Percentiles rank a stretch among this genome's conserved stretches.
Conservation (phyloP, 805 yeast genomes). For the Metschnikowia lochheadii region DNA sequence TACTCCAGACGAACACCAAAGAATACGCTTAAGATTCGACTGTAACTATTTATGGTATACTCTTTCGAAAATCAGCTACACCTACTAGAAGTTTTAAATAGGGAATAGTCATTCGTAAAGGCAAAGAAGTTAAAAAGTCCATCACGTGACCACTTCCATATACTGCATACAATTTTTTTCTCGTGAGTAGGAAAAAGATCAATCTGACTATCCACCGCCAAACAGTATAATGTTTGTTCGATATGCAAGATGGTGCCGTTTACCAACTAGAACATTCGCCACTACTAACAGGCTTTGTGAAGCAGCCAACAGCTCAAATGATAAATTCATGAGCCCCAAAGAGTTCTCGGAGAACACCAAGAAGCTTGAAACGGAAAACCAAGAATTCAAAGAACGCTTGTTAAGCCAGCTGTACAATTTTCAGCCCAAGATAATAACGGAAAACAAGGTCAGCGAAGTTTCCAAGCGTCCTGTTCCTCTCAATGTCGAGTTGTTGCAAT, state of each 20-base stretch:
- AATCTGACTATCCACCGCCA: background rate
- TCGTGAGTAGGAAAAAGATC: conserved; percentile 3
- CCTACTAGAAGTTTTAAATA: no score
- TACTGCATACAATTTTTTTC: conserved; percentile 2
- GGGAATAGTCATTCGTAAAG: background rate
- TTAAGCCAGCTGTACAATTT: conserved; percentile 25
- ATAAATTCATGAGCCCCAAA: conserved; percentile 26
- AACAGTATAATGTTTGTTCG: conserved; percentile 7
- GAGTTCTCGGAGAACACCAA: conserved; percentile 29
- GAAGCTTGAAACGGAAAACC: conserved; percentile 23
- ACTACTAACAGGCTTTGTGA: conserved; percentile 2
- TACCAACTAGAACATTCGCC: conserved; percentile 7
- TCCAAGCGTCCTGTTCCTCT: conserved; percentile 67
- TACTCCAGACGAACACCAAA: background rate
- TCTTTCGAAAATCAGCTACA: no score
- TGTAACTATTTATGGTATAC: background rate
- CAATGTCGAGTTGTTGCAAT: conserved; percentile 75
- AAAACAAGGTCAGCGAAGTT: conserved; percentile 18
- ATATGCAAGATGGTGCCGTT: conserved; percentile 4
- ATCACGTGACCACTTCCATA: background rate
- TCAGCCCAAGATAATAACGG: conserved; percentile 27
- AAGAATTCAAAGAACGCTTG: conserved; percentile 25
- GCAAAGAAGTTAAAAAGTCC: no score
- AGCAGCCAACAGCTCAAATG: background rate
- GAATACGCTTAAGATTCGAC: background rate